Evolutionary conservation across 192 early-diverging fungal species (phyloP), one percentile per base, ranked within the genome.

Genomic region (Cladochytrium replicatum): DNA sequence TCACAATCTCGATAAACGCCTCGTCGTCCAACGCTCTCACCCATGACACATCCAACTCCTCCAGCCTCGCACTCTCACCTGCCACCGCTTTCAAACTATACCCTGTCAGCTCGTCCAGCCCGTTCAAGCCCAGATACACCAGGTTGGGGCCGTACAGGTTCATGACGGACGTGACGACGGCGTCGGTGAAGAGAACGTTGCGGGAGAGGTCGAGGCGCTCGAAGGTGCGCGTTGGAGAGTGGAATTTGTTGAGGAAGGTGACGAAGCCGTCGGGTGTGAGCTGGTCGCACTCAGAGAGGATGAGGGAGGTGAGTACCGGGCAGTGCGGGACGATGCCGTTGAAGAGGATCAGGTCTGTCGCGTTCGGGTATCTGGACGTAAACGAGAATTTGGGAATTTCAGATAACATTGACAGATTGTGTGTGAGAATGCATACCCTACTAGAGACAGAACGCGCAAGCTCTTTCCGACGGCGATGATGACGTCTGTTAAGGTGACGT

Each of bases 21-120:
- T 60, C 66, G 46, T 93, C 88, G 40, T 81, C 78, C 29, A 86
- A 64, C 34, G 77, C 72, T 4, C 86, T 75, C n/a, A 83, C 78
- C 78, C 83, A 93, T 27, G 81, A 80, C 38, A 80, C 55, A 56
- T 90, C 84, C 29, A 93, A 50, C 1, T 66, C 69, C 17, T 42
- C 46, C 39, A 90, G 55, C 0, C 55, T 32, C 6, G 67, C 62
- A 26, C 30, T 27, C 5, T 43, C 48, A 2, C 40, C 46, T 6
- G 67, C 75, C 9, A 84, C 48, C 0, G 64, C 57, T 29, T 73
- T 46, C 34, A 93, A 49, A 0, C 75, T 69, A 13, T 64, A 31
- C 17, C 49, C 52, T 1, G 83, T 79, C 38, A 93, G 48, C 26
- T 78, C 68, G 24, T 87, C 83, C 48, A 86, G 60, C 7, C 83